phyloP scores from a whole-genome alignment of 352 stramenopile species.

The Pythium coloratum region DNA sequence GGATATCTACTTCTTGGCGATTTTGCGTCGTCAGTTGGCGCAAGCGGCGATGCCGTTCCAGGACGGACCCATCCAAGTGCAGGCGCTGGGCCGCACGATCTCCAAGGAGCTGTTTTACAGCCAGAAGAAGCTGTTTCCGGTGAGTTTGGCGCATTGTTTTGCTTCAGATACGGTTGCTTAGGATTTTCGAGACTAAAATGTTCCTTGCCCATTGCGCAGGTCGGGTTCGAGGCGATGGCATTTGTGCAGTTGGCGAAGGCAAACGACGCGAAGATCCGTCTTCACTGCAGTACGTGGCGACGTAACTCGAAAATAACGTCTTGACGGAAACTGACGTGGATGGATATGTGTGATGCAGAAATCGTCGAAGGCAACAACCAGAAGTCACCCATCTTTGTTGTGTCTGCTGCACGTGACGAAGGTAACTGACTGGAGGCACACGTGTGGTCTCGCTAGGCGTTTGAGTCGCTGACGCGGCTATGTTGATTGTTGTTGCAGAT shows the following conservation, averaged over 20 bases:
- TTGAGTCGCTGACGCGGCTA: neutral
- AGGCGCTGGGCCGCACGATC: slow-evolving; percentile 45
- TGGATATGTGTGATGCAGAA: slow-evolving; percentile 31
- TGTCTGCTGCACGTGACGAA: slow-evolving; percentile 55
- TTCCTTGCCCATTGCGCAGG: neutral
- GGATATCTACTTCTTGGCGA: slow-evolving; percentile 75
- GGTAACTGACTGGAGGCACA: slow-evolving; percentile 29
- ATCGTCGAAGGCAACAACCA: slow-evolving; percentile 80
- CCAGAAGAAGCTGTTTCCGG: slow-evolving; percentile 76
- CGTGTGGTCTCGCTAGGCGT: neutral
- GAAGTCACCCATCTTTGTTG: slow-evolving; percentile 76
- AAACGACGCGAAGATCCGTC: slow-evolving; percentile 15
- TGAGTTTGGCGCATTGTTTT: slow-evolving; percentile 19
- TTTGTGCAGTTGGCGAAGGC: slow-evolving; percentile 19
- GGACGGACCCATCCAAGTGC: slow-evolving; percentile 68
- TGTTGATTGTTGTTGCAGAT: slow-evolving; percentile 28
- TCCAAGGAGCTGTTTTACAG: slow-evolving; percentile 72
- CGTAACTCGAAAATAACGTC: neutral
- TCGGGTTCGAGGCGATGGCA: slow-evolving; percentile 22
- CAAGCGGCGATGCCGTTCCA: slow-evolving; percentile 53
- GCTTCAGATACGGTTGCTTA: neutral
- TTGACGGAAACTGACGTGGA: neutral
- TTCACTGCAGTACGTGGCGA: slow-evolving; percentile 26
- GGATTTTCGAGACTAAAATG: too few species aligned
- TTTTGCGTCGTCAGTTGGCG: slow-evolving; percentile 56